Conservation (phyloP, 768 basidiomycete species). For the Mycena albidolilacea region DNA sequence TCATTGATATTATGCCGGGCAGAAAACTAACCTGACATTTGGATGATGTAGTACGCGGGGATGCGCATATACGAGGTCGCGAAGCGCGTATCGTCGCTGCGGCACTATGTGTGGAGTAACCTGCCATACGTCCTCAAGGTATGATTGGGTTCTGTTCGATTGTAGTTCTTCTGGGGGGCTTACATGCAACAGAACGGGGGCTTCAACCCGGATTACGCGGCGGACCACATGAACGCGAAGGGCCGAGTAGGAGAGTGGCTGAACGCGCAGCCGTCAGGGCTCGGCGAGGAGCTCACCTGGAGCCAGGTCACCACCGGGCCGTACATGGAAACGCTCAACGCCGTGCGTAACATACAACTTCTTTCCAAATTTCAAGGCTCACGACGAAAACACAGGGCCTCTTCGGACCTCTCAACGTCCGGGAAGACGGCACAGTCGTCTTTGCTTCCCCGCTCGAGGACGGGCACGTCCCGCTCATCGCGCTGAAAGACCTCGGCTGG, state of each 20-base stretch:
- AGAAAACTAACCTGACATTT: neutral
- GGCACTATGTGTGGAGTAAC: constrained; percentile 58
- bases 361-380: neutral
- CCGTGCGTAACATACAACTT: neutral
- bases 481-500: constrained; percentile 56
- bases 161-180: neutral
- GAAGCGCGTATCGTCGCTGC: constrained; percentile 48
- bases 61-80: constrained; percentile 60
- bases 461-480: constrained; percentile 54
- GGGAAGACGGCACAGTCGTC: constrained; percentile 56
- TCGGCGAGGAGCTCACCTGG: constrained; percentile 15
- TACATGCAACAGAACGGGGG: neutral
- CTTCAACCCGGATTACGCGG: constrained; percentile 23
- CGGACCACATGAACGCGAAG: constrained; percentile 29
- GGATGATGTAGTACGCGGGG: constrained; percentile 45
- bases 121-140: constrained; percentile 50
- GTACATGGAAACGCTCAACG: constrained; percentile 24
- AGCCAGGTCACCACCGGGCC: constrained; percentile 26
- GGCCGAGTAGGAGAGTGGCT: constrained; percentile 25
- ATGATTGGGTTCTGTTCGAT: neutral
- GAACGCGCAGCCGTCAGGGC: constrained; percentile 6
- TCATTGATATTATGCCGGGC: neutral
- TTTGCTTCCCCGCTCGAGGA: constrained; percentile 54
- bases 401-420: constrained; percentile 52
- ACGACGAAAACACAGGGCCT: constrained; percentile 40